Evolutionary conservation across 2,329 filamentous ascomycete species (phyloP), one percentile per base, ranked within the genome.

Genomic region (Neopestalotiopsis sp.): DNA sequence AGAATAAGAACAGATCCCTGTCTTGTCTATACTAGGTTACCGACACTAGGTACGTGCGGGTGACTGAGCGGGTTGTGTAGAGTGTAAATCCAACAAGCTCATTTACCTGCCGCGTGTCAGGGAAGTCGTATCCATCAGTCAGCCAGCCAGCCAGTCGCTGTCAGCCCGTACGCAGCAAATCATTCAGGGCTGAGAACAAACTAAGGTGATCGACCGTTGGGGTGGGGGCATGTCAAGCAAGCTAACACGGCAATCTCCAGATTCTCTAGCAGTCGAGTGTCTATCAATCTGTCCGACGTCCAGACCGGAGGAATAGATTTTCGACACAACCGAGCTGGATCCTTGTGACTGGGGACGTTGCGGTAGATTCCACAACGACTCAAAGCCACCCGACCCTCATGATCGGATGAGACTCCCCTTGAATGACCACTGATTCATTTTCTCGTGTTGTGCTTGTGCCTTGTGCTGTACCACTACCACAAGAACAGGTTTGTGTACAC

Each of bases 211-310:
- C 45, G 45, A 52, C 45, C 45, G 20, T 52, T 38, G 34, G 45
- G 9, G 45, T 52, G 45, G 45, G 45, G 45, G 45, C 45, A n/a
- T n/a, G 17, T n/a, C 45, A 52, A 20, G n/a, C 34, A 52, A 28
- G 45, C 45, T 20, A 52, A 17, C 45, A 10, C 45, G 45, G 45
- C 45, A 52, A 52, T 52, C 17, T 52, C 45, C 45, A 52, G 45
- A 52, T 52, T 52, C 45, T 59, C 57, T 24, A 59, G 30, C 30
- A 59, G 13, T 30, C 30, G 30, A 34, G 9, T 12, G 30, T 34
- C 13, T 34, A 59, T 59, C 24, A 59, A 59, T 59, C 30, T 59
- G 57, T 59, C 57, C 57, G 57, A 59, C 30, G 57, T 34, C 20
- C 20, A 59, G 57, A 59, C 30, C 57, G 57, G 57, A 59, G 57